Evolutionary conservation across 768 basidiomycete genomes (phyloP), one percentile per base, ranked within the genome.

Genomic region (Boletus eberwhitei): DNA sequence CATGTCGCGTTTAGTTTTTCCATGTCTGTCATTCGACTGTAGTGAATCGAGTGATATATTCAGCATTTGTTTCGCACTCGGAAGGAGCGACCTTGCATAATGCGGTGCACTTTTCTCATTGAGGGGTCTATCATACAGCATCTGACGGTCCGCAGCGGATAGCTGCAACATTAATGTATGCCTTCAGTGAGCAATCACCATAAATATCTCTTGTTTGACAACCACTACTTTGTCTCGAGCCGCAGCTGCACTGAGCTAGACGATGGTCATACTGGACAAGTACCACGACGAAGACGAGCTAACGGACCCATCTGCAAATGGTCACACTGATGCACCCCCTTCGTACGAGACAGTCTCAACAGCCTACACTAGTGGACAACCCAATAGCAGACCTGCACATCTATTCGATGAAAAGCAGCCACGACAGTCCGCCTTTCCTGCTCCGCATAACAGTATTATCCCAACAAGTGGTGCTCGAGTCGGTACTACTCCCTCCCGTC

Each of bases 71-170:
- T 24, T 24, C 34, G 7, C 22, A 24, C 11, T 7, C 4, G 34
- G 22, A 34, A n/a, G 42, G n/a, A n/a, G 16, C 11, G 43, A 13
- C 8, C 19, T 9, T 42, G 26, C 19, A 16, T 29, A 44, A 54
- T 55, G 70, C 78, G 46, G 83, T 82, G 42, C 46, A 59, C 75
- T 80, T 0, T 79, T 80, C 7, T 79, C 82, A 8, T 77, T 68
- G 64, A 60, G 38, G 52, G 35, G 24, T 17, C 17, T n/a, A 17
- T n/a, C 41, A 26, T 26, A 26, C 17, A 43, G 17, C 42, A 43
- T n/a, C 2, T 42, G 42, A 6, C 26, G 31, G 12, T 44, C 54
- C 50, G 54, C 54, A 55, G 39, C 11, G 19, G 40, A 12, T n/a
- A 24, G 37, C 31, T 32, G n/a, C 26, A 13, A 16, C 32, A 17